Evolutionary conservation across 257 asterid species (phyloP).

Genomic region (Solanum etuberosum): DNA sequence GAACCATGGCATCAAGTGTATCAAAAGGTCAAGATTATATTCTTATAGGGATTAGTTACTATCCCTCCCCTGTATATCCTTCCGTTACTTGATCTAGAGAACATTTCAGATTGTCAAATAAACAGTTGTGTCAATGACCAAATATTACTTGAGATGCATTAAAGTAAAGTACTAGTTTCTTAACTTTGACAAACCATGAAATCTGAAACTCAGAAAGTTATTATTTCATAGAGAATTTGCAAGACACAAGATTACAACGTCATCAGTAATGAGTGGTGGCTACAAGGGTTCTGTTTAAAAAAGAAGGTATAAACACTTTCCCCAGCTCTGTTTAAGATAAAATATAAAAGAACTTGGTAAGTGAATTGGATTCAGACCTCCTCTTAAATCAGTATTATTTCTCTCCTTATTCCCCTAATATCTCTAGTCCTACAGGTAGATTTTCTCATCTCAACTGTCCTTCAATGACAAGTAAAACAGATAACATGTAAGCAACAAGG

Average conservation of each 20-base stretch:
- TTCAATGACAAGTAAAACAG: too few species aligned
- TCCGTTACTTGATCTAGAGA: not conserved
- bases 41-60: not conserved
- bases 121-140: not conserved
- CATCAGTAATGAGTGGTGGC: too few species aligned
- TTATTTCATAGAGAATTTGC: too few species aligned
- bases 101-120: not conserved
- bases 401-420: not conserved
- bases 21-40: not conserved
- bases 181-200: too few species aligned
- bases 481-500: not conserved
- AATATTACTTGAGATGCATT: not conserved
- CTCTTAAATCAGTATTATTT: not conserved
- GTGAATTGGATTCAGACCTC: not conserved
- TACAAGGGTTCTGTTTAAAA: too few species aligned
- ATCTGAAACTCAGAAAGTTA: too few species aligned
- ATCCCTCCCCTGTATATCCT: not conserved
- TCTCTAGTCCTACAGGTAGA: not conserved
- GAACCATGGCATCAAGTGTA: not conserved
- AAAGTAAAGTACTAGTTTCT: too few species aligned
- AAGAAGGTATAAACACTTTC: not conserved
- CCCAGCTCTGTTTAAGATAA: not conserved
- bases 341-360: not conserved
- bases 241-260: too few species aligned
- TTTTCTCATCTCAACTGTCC: not conserved